Conservation (phyloP, 2,329 filamentous ascomycete species). For the Corniculantispora saksenae region DNA sequence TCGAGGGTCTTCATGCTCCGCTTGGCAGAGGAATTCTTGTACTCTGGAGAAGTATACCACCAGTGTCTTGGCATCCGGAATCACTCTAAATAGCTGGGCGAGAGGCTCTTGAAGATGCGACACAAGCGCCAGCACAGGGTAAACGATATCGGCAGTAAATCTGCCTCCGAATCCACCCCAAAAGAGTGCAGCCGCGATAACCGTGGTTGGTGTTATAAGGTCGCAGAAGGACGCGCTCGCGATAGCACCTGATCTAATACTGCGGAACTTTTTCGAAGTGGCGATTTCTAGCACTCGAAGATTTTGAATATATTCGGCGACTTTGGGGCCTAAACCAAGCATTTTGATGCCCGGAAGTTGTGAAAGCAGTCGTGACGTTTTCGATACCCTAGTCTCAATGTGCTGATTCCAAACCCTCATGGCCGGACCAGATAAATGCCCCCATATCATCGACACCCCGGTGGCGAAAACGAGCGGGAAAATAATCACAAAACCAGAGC, state of each 20-base stretch:
- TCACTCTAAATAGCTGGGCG: neutral
- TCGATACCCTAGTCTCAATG: neutral
- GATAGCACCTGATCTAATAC: neutral
- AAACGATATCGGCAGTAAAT: neutral
- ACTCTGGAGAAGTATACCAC: neutral
- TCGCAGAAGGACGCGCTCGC: neutral
- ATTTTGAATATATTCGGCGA: neutral
- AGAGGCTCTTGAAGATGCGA: neutral
- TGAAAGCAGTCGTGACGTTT: neutral
- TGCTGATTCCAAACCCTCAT: neutral
- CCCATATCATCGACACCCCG: neutral
- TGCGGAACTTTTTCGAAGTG: neutral
- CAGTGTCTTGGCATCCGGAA: neutral
- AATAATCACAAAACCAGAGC: neutral
- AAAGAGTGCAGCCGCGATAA: neutral
- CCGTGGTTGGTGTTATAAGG: neutral
- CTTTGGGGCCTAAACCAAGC: neutral
- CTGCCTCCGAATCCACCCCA: neutral
- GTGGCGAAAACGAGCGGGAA: neutral
- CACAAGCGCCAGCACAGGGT: neutral
- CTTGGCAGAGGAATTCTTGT: neutral
- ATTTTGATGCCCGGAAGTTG: constrained; percentile 9
- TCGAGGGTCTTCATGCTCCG: neutral
- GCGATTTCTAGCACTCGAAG: neutral
- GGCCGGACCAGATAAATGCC: neutral